Percentiles rank a stretch among this genome's conserved stretches.
These are phyloP conservation scores for Epichloe baconii DNA, from an alignment of 2,329 filamentous ascomycete species.

Conservation along the genomic window DNA sequence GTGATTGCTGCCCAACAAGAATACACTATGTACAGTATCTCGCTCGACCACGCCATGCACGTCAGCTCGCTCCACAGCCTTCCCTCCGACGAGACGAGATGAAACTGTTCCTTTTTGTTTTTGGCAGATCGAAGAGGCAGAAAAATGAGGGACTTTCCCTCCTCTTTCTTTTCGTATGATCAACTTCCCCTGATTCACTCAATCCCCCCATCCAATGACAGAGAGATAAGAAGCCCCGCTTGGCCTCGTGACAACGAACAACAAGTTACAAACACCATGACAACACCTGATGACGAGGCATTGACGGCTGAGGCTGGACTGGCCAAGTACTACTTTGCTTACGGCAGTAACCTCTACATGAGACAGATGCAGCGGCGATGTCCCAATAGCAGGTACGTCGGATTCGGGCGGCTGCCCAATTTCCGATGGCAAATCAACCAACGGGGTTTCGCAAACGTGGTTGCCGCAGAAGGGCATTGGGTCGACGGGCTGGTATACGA, in stretches of 20 bases:
- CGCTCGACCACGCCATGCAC: not conserved
- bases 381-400: constrained; percentile 26
- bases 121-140: not conserved
- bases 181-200: too few species aligned
- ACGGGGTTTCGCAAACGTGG: constrained; percentile 32
- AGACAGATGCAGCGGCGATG: constrained; percentile 32
- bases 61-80: not conserved
- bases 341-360: constrained; percentile 32
- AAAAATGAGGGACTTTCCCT: too few species aligned
- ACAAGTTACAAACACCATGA: not conserved
- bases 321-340: constrained; percentile 30
- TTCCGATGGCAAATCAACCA: constrained; percentile 34
- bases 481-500: constrained; percentile 30
- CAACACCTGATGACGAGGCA: not conserved
- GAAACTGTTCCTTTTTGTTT: too few species aligned
- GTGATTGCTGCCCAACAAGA: constrained; percentile 1
- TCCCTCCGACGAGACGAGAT: not conserved
- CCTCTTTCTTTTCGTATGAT: too few species aligned
- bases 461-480: constrained; percentile 19
- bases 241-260: not conserved
- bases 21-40: not conserved
- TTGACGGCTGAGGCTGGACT: not conserved
- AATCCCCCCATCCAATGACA: too few species aligned
- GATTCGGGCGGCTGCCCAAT: constrained; percentile 23
- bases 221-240: too few species aligned